Evolutionary conservation across 2,329 filamentous ascomycete genomes (phyloP), one percentile per base, ranked within the genome.

Genomic region (Cercospora sp.): DNA sequence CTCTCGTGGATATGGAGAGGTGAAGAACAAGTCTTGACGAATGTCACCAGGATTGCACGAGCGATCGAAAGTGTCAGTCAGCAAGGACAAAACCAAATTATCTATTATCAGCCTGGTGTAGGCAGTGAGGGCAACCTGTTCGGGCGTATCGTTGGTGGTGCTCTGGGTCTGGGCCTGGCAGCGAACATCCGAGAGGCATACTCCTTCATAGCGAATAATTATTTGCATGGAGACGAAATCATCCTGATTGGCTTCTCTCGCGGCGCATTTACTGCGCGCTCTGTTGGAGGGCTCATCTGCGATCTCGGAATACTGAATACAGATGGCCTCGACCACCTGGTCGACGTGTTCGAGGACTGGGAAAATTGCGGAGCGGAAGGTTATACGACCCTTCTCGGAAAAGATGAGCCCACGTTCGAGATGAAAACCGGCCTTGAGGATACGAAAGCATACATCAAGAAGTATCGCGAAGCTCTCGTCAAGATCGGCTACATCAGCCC

Each of bases 201-300:
- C 73, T 81, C 84, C 4, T 89, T 89, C 73, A 79, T 89, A 1
- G 87, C 86, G 65, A 84, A 86, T 72, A 90, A 89, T 76, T 89
- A 89, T 72, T 66, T 73, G 9, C 66, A 72, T 59, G 73, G 75
- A 5, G 72, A 75, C 36, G 64, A 70, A 18, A 81, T 83, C 61
- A 83, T 78, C 72, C 69, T 83, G 3, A 78, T 83, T 36, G 82
- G 82, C 1, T 83, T 82, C 71, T 82, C 80, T 10, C 76, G 82
- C 53, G 81, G 82, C n/a, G 79, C 81, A 1, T 83, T 79, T 67
- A 83, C 80, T 0, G 79, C 79, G 18, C 77, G 81, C 6, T 79
- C 77, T 36, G 76, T 82, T 0, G 81, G 78, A 1, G 81, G 80
- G 36, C 78, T 83, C 72, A 79, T 83, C 60, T 79, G 79, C 53